Base-by-base conservation (phyloP, 345 rosid species). In the Hibiscus mutabilis region DNA sequence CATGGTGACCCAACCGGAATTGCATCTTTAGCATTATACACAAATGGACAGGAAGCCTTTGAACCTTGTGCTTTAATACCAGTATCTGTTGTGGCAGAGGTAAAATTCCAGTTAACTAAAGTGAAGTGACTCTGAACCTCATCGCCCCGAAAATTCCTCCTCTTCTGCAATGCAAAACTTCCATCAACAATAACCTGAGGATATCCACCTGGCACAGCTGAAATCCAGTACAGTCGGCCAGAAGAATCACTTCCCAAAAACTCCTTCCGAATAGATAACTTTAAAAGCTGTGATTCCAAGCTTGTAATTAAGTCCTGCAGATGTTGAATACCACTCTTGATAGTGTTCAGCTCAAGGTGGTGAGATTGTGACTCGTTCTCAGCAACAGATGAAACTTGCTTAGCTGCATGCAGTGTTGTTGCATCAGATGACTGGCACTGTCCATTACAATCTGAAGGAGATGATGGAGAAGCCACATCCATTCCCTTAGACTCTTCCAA, bases 181-280 rank as follows among this genome's bases (percentile, higher is more conserved):
- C 86, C 88, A 81, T 90, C 97, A 77, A 87, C 97, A 73, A 88
- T 70, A 79, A 94, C 73, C 75, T 53, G 82, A 25, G 84, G 87
- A 83, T 73, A 72, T 70, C 82, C 79, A 24, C 79, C 84, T 12
- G 79, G 88, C 60, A 79, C 70, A 47, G 82, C 83, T 68, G 93
- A 88, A 81, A 85, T 83, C 96, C 96, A 94, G 76, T 94, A 94
- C 65, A 94, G 72, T 60, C 88, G 91, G 78, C 93, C 92, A 67
- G 79, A 61, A 70, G 92, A 84, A 85, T 94, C 99, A 65, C 76
- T 74, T 16, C 99, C 99, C 86, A 91, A 77, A 84, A 87, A 86
- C 71, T 94, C 93, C 79, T 85, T 85, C 40, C 99, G 89, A 46
- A 87, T 60, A 57, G 95, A 83, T 74, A 82, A 82, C 77, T 81